phyloP scores from a whole-genome alignment of 2,329 filamentous ascomycete species.

The Neofusicoccum umdonicola region DNA sequence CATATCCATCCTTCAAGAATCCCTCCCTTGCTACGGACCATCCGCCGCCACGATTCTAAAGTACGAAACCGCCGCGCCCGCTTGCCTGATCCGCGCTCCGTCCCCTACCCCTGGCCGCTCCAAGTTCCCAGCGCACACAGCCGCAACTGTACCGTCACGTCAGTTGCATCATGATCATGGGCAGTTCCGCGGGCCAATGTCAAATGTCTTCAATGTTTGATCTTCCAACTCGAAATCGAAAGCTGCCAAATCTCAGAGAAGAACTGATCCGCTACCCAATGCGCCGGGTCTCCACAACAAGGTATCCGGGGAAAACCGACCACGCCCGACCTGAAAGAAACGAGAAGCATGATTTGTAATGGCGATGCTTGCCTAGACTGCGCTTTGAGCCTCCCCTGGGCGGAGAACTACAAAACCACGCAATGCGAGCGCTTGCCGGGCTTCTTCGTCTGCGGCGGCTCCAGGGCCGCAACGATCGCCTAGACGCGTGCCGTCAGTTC shows the following conservation, averaged over 20 bases:
- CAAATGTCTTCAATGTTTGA: conserved; percentile 18
- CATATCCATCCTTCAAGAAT: conserved; percentile 1
- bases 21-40: background rate
- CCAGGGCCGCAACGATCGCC: conserved; percentile 94
- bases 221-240: conserved; percentile 18
- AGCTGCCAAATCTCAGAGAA: conserved; percentile 16
- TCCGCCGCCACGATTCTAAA: background rate
- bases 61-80: background rate
- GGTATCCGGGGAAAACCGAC: conserved; percentile 37
- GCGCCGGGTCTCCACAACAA: conserved; percentile 36
- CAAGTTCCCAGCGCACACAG: conserved; percentile 12
- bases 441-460: conserved; percentile 77
- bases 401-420: conserved; percentile 33
- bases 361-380: conserved; percentile 13
- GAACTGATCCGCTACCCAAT: conserved; percentile 34
- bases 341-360: conserved; percentile 14
- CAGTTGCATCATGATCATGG: conserved; percentile 17
- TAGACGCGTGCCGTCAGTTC: conserved; percentile 36
- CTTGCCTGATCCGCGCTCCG: background rate
- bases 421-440: conserved; percentile 35
- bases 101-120: background rate
- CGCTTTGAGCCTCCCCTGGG: background rate
- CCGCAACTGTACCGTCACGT: conserved; percentile 15
- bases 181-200: conserved; percentile 14
- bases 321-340: conserved; percentile 31